Conservation (phyloP, 805 yeast species). For the Ogataea trehaloabstinens region DNA sequence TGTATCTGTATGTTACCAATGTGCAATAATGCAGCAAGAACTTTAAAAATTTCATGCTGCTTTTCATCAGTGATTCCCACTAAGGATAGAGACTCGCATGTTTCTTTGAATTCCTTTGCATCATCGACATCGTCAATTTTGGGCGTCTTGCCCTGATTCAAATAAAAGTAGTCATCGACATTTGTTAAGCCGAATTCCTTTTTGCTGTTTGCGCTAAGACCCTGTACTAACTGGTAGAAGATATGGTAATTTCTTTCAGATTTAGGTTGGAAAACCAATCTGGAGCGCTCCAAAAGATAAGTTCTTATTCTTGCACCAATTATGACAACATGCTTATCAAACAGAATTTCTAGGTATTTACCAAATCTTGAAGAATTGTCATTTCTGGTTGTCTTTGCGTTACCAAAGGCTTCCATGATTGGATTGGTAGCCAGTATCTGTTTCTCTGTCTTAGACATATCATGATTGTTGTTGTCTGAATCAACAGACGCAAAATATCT, state of each 20-base stretch:
- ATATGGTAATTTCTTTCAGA: constrained; percentile 94
- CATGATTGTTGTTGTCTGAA: constrained; percentile 42
- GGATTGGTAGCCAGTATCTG: constrained; percentile 97
- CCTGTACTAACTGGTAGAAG: constrained; percentile 84
- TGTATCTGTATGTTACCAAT: constrained; percentile 89
- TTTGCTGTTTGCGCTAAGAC: constrained; percentile 58
- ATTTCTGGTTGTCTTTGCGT: constrained; percentile 95
- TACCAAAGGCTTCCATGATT: constrained; percentile 97
- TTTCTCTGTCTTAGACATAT: constrained; percentile 88
- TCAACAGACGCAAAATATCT: constrained; percentile 96
- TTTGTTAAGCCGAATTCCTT: constrained; percentile 56
- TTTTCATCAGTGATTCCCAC: constrained; percentile 66
- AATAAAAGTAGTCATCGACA: constrained; percentile 71
- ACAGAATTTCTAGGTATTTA: constrained; percentile 87
- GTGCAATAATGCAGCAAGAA: constrained; percentile 86
- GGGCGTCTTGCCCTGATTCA: constrained; percentile 83
- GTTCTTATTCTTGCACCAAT: constrained; percentile 95
- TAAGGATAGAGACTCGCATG: constrained; percentile 70
- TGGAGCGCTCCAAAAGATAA: constrained; percentile 86
- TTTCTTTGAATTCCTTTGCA: constrained; percentile 68
- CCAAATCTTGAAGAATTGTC: constrained; percentile 98
- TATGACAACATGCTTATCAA: constrained; percentile 70
- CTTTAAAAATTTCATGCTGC: constrained; percentile 68
- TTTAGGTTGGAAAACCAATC: constrained; percentile 89
- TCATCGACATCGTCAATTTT: constrained; percentile 79